Evolutionary conservation across 306 rosid species (phyloP), one percentile per base, ranked within the genome.

Genomic region (Corylus americana): DNA sequence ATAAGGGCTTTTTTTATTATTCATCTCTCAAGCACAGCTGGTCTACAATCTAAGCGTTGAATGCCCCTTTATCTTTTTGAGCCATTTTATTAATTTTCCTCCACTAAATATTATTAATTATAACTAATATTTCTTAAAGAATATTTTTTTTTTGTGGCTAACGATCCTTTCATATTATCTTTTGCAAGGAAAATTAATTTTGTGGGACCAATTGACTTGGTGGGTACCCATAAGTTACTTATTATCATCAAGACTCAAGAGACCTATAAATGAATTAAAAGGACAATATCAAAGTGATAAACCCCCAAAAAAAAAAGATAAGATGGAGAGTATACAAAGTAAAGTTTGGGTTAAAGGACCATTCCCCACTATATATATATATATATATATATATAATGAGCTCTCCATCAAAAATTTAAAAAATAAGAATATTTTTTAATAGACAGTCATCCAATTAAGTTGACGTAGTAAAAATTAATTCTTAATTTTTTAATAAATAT

Each of bases 161-260:
- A 27, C 1, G 45, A 42, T 5, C 45, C 45, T 42, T 42, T 42
- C 6, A 62, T 27, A 48, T 37, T 47, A 75, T 75, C 61, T 76
- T 76, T 29, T 12, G 58, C 59, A 4, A 25, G 11, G 72, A 59
- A 62, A 62, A 62, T 77, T 22, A 77, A 77, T 50, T 25, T 17
- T 11, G 42, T 77, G 8, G 80, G 80, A 25, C 67, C 80, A 77
- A 37, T 68, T 68, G 80, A 68, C 80, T 67, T 18, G 74, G 68
- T 39, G 55, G 64, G 25, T 39, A 8, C 71, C 72, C 72, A 58
- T 4, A 42, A 17, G 16, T 67, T 18, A 39, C 39, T 66, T 66
- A 66, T 66, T 63, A 14, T 39, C 22, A 22, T 22, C 22, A 22
- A 22, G 39, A 13, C 3, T 67, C 18, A 1, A 67, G n/a, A 7